Evolutionary conservation across 306 rosid species (phyloP), one percentile per base, ranked within the genome.

Genomic region (Corylus avellana): DNA sequence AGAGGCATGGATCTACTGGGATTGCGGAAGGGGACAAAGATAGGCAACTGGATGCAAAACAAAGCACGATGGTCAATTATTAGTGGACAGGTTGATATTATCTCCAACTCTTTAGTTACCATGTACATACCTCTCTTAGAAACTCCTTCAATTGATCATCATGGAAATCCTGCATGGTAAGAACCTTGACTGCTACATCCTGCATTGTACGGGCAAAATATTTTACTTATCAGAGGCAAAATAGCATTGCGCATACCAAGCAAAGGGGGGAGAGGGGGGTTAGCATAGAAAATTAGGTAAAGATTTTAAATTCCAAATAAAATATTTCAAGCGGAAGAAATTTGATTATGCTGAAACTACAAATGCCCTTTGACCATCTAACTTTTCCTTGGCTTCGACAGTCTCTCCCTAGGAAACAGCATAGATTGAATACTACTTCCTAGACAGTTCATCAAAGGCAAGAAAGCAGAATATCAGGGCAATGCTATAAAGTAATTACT

Each of bases 141-240:
- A 95, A 95, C 81, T 95, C 99, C 82, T 85, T 95, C 85, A 95
- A 82, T 66, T 88, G 94, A 78, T 95, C 97, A 61, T 95, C 99
- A 14, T 81, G 82, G 85, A 95, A 93, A 84, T 95, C 96, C 81
- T 95, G 98, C 80, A 89, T 83, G 47, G 91, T 84, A 76, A 95
- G 81, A 83, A 95, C 98, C 85, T 95, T 95, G 68, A 95, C 99
- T 14, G 99, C 99, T 79, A 95, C 99, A 74, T 95, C 99, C 98
- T 95, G 88, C 79, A 82, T 72, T 77, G 72, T 56, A 79, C n/a
- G 5, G 70, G 44, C 12, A 48, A 76, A 5, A 79, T 48, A 72
- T 49, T 44, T 10, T 20, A 69, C 18, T 74, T n/a, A 29, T 78
- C 17, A 48, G 13, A 47, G 8, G 32, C 14, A 32, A 42, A 8